Percentiles rank a stretch among this genome's conserved stretches.
Evolutionary conservation across 2,329 filamentous ascomycete genomes (phyloP).

Genomic region (Periconia sp.): DNA sequence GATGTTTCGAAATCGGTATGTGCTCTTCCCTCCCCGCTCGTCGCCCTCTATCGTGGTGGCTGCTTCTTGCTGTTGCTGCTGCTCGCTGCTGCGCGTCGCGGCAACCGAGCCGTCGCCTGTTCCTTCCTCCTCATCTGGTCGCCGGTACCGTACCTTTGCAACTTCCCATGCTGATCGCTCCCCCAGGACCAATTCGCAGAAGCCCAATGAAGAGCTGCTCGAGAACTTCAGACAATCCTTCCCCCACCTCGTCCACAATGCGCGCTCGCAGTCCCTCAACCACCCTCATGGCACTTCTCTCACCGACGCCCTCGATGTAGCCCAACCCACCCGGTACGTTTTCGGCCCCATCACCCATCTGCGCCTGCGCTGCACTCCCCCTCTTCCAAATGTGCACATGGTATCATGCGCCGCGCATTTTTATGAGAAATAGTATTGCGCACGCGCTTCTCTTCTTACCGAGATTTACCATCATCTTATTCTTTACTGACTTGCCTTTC

Average conservation of each 20-base stretch:
- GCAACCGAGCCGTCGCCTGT: neutral
- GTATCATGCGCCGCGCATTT: too few relatives aligned
- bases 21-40: constrained; percentile 9
- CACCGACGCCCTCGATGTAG: constrained; percentile 51
- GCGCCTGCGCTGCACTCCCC: too few relatives aligned
- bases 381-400: constrained; percentile 6
- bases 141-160: neutral
- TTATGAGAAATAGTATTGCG: constrained; percentile 1
- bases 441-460: neutral
- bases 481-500: neutral
- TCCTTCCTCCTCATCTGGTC: neutral
- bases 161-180: constrained; percentile 23
- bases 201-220: constrained; percentile 82
- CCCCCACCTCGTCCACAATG: constrained; percentile 60
- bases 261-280: constrained; percentile 46
- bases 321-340: constrained; percentile 48
- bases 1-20: constrained; percentile 54
- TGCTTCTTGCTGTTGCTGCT: constrained; percentile 1
- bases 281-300: constrained; percentile 48
- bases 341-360: constrained; percentile 11
- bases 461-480: neutral
- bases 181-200: constrained; percentile 73
- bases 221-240: constrained; percentile 83
- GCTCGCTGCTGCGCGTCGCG: constrained; percentile 29
- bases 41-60: constrained; percentile 1